Evolutionary conservation across 495 filamentous ascomycete species (phyloP).

Genomic region (Penicillium turbatum): DNA sequence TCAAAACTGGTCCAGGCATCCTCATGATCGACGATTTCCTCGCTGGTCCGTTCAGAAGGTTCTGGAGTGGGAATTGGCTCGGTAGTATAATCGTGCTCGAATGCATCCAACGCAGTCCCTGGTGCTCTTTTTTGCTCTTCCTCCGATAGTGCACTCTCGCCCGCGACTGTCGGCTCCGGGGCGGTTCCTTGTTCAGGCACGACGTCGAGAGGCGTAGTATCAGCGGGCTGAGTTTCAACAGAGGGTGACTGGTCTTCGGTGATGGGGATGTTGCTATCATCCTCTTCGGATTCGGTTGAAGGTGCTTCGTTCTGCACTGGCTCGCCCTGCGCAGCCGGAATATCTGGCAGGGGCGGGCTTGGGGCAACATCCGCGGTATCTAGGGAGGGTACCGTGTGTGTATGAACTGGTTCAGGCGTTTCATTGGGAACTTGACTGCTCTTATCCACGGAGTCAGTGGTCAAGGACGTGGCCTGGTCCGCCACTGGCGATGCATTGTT

Average conservation of each 20-base stretch:
- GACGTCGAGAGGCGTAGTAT: background rate
- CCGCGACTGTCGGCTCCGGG: background rate
- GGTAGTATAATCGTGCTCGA: background rate
- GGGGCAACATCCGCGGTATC: background rate
- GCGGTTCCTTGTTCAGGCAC: background rate
- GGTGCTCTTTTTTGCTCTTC: background rate
- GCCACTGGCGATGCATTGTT: conserved; percentile 2
- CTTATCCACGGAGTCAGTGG: background rate
- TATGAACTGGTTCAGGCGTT: background rate
- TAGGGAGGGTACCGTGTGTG: background rate
- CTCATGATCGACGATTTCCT: background rate
- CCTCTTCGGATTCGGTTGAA: background rate
- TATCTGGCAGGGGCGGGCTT: background rate
- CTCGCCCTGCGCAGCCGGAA: background rate
- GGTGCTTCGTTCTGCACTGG: background rate
- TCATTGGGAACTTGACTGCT: background rate
- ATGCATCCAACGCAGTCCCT: background rate
- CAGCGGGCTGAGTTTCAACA: background rate
- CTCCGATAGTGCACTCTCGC: background rate
- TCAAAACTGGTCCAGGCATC: conserved; percentile 3
- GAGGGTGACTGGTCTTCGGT: background rate
- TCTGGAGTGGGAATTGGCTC: background rate
- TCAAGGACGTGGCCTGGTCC: background rate
- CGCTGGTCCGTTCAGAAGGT: background rate
- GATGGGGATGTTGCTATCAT: too few species aligned